Percentiles rank a stretch among this genome's conserved stretches.
These are phyloP conservation scores for Purshia tridentata DNA, from an alignment of 306 rosid genomes.

Conservation along the genomic window DNA sequence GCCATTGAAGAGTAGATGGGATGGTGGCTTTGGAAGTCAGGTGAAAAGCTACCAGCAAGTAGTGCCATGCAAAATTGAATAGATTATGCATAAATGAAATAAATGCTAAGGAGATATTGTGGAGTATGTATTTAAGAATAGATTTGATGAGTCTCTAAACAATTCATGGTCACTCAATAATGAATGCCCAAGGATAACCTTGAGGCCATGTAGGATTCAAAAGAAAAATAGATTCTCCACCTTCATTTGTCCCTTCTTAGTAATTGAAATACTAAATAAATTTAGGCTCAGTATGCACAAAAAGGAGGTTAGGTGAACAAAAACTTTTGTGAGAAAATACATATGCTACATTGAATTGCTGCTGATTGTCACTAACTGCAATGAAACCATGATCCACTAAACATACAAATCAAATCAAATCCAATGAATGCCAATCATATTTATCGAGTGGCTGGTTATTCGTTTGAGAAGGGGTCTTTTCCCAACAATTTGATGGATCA, in stretches of 20 bases:
- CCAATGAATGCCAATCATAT: conserved; percentile 18
- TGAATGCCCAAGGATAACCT: conserved; percentile 21
- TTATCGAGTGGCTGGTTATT: conserved; percentile 1
- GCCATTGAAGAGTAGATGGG: conserved; percentile 71
- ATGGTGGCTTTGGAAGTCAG: conserved; percentile 37
- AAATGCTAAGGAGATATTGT: conserved; percentile 5
- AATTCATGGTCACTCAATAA: conserved; percentile 21
- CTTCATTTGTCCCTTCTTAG: conserved; percentile 31
- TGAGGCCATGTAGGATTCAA: conserved; percentile 18
- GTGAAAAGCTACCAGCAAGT: conserved; percentile 38
- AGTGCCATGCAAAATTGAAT: conserved; percentile 25
- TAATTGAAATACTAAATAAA: conserved; percentile 15
- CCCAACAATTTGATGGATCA: conserved; percentile 6
- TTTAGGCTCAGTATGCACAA: conserved; percentile 7
- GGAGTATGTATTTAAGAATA: conserved; percentile 2
- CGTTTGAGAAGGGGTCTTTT: not conserved
- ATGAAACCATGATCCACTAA: not conserved
- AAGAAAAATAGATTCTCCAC: conserved; percentile 9
- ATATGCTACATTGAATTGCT: not conserved
- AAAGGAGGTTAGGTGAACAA: conserved; percentile 11
- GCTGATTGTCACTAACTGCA: not conserved
- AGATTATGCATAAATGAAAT: conserved; percentile 28
- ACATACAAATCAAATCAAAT: not conserved
- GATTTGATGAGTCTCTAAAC: conserved; percentile 28
- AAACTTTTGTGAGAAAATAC: not conserved